Base-by-base conservation (phyloP, 1,284 basidiomycete genomes). In the Ceratobasidium sp. region DNA sequence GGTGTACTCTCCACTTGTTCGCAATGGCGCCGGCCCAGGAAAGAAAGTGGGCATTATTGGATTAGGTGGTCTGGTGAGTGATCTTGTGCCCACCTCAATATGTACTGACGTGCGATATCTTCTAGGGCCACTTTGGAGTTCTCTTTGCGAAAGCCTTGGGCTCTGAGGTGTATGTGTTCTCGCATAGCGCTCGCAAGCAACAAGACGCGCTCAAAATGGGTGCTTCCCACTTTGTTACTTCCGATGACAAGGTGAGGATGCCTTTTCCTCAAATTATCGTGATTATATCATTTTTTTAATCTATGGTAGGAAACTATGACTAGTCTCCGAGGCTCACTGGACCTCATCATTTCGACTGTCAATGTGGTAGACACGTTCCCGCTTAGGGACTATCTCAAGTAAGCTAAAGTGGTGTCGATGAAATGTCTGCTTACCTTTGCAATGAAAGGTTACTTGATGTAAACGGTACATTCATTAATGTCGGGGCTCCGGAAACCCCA, bases 1-100 rank as follows among this genome's bases (percentile, higher is more conserved):
- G 4, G 83, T 87, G 45, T 90, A 82, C 80, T 87, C 86, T 0
- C 88, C 89, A 2, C 79, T 91, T 4, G 81, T 84, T 58, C 81
- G 85, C 52, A 85, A 88, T 77, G 85, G 85, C 40, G 81, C 82
- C 67, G 87, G 86, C 0, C 82, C 86, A 3, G 88, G 87, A 25
- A 87, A 86, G 80, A 85, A 84, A 71, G 87, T 91, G 69, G 89
- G 86, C 42, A 80, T 91, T 57, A 80, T 88, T 73, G 88, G 89
- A 49, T 82, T 88, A 52, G 87, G 87, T 56, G 87, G 87, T 42
- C 78, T 88, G 20, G 82, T 82, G 79, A 81, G 12, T 73, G 77
- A 70, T 75, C 74, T 49, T 47, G 74, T 10, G 13, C 15, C 8
- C 56, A n/a, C 31, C 31, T 6, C 29, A 35, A 25, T 20, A 34